Evolutionary conservation across 768 basidiomycete species (phyloP).

Genomic region (Pleurotus citrinopileatus): DNA sequence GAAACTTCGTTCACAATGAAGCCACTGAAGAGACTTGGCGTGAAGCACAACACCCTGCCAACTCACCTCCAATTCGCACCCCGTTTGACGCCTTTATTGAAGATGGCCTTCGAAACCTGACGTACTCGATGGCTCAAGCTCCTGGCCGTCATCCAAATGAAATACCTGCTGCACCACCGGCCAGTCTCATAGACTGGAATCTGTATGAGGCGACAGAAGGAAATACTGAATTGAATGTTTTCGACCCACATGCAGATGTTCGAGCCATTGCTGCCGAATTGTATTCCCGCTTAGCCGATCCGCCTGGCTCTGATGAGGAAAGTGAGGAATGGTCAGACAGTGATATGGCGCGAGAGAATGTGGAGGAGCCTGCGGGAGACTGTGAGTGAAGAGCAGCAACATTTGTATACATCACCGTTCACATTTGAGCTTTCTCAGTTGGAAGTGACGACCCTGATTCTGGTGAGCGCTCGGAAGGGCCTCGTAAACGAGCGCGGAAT

Average conservation of each 20-base stretch:
- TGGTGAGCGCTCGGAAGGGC: not conserved
- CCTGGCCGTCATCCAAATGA: too few species aligned
- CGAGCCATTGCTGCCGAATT: not conserved
- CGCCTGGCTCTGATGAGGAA: not conserved
- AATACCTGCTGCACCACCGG: too few species aligned
- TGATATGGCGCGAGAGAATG: not conserved
- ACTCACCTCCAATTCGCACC: not conserved
- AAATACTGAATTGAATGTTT: too few species aligned
- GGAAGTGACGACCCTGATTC: not conserved
- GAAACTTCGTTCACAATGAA: not conserved
- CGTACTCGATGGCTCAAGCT: too few species aligned
- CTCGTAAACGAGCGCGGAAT: not conserved
- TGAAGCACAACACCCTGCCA: not conserved
- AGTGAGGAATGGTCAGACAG: not conserved
- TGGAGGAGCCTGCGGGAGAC: not conserved
- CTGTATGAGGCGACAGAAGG: too few species aligned
- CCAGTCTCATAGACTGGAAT: too few species aligned
- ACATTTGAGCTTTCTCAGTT: not conserved
- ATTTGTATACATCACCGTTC: too few species aligned
- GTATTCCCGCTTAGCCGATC: not conserved
- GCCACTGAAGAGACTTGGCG: too few species aligned
- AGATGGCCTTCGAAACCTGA: not conserved
- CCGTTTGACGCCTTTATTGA: not conserved
- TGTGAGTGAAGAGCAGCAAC: not conserved
- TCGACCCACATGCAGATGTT: not conserved